Percentiles rank a stretch among this genome's conserved stretches.
Evolutionary conservation across 2,329 filamentous ascomycete species (phyloP).

Genomic region (Ophiosphaerella herpotricha): DNA sequence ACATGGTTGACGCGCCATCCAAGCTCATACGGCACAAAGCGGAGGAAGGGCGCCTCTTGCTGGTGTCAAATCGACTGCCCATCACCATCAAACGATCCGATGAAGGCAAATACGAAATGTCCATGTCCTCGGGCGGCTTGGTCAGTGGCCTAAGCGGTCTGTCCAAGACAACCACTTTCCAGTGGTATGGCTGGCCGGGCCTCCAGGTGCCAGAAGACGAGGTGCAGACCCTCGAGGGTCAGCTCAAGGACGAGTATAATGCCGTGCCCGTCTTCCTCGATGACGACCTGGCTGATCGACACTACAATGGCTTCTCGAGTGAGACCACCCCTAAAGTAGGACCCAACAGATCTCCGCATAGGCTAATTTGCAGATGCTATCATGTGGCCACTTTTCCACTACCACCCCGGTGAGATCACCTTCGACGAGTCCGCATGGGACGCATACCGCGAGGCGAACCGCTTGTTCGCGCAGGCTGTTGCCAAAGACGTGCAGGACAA

Average conservation of each 20-base stretch:
- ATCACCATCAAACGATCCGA: slow-evolving; percentile 95
- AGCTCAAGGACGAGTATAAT: slow-evolving; percentile 83
- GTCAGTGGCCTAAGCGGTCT: slow-evolving; percentile 92
- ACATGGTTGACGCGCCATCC: slow-evolving; percentile 39
- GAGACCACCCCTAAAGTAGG: slow-evolving; percentile 40
- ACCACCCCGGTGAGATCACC: slow-evolving; percentile 96
- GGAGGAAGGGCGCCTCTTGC: slow-evolving; percentile 64
- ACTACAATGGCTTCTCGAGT: slow-evolving; percentile 99
- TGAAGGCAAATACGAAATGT: slow-evolving; percentile 89
- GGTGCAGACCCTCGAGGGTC: slow-evolving; percentile 71
- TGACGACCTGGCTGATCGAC: slow-evolving; percentile 88
- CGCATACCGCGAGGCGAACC: slow-evolving; percentile 91
- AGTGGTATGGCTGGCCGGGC: slow-evolving; percentile 99
- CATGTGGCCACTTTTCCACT: slow-evolving; percentile 98
- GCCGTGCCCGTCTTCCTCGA: slow-evolving; percentile 92
- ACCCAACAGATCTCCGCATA: neutral
- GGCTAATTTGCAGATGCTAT: slow-evolving; percentile 70
- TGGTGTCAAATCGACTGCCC: slow-evolving; percentile 92
- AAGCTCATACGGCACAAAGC: slow-evolving; percentile 29
- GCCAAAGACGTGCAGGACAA: slow-evolving; percentile 87
- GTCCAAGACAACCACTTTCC: slow-evolving; percentile 89
- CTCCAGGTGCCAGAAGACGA: slow-evolving; percentile 88
- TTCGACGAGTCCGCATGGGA: slow-evolving; percentile 96
- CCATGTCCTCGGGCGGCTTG: slow-evolving; percentile 94
- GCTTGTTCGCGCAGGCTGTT: slow-evolving; percentile 86